Evolutionary conservation across 768 basidiomycete genomes (phyloP), one percentile per base, ranked within the genome.

Genomic region (Mycena amicta): DNA sequence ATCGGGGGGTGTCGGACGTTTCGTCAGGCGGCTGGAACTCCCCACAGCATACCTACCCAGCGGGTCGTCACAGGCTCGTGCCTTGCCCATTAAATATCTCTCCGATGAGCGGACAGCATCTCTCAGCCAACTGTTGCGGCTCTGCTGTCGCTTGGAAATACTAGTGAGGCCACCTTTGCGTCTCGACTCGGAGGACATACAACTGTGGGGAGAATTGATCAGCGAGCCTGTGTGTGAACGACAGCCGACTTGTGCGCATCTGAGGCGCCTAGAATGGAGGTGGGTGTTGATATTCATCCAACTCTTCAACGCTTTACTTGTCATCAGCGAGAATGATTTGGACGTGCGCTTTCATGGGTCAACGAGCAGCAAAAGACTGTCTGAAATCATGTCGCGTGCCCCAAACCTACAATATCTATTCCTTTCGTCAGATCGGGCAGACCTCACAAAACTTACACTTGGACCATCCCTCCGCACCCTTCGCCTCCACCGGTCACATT

Each of bases 261-360:
- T 57, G 29, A 53, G 52, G 29, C 60, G 60, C 22, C 30, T 57
- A 16, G 60, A 61, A 25, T 61, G 60, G 60, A 56, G 59, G 59
- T 56, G 33, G 15, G 18, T 49, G 8, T 37, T 37, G 11, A 37
- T n/a, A 12, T 3, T n/a, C 11, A n/a, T n/a, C 45, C 45, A 13
- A 46, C 16, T 25, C 16, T 46, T 46, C 43, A 27, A 50, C 40
- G 39, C 4, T 23, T 2, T 2, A 13, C 8, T 50, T 15, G 4
- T 20, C 43, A 8, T 45, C 22, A 60, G 60, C 30, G 60, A 61
- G 26, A 61, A 52, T 33, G 56, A 57, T 23, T 52, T 61, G 15
- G 60, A 61, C 16, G 15, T 46, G 16, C 13, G 56, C 29, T 57
- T 61, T 26, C 56, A 45, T 52, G 60, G 52, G 6, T 22, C 29